Base-by-base conservation (phyloP, 257 asterid species). In the Linaria vulgaris region DNA sequence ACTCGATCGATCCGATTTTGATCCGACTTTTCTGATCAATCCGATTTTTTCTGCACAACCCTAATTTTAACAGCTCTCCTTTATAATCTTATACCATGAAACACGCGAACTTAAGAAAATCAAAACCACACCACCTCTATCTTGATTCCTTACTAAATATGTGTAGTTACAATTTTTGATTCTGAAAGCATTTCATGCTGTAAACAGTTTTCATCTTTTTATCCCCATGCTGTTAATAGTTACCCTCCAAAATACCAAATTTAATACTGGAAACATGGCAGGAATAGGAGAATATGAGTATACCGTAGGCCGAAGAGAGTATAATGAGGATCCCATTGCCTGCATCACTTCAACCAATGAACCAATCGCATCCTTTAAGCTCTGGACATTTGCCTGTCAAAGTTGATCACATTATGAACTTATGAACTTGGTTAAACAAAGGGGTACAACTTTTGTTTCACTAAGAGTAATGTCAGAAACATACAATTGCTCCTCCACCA, bases 271-370 rank as follows among this genome's bases (percentile, higher is more conserved):
- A 3, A 19, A 31, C 22, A 39, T 37, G n/a, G 1, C 23, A 8
- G 59, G 4, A 17, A 9, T 15, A 19, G 16, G 61, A 9, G 63
- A 16, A 12, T 9, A 39, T 59, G 73, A 67, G 58, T 65, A 67
- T 78, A 85, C 96, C 88, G 65, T 68, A 48, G 88, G 84, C 53
- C 85, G 78, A 73, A 79, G 82, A 7, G 63, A 79, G 72, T 68
- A 41, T 27, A 85, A 59, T 0, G 94, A 84, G 63, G 88, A 66
- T 37, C 83, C 69, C 94, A 86, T 80, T 65, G 95, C 78, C 27
- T 91, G 95, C 90, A 91, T 82, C 21, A 84, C 84, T 63, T 89
- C 95, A 54, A 86, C 83, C 6, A 94, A 84, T 49, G 96, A 91
- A 67, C 91, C 70, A 70, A 91, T 66, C 19, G 96, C 95, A 57